Evolutionary conservation across 208 protist species (phyloP).

Genomic region (Endotrypanum monterogeii): DNA sequence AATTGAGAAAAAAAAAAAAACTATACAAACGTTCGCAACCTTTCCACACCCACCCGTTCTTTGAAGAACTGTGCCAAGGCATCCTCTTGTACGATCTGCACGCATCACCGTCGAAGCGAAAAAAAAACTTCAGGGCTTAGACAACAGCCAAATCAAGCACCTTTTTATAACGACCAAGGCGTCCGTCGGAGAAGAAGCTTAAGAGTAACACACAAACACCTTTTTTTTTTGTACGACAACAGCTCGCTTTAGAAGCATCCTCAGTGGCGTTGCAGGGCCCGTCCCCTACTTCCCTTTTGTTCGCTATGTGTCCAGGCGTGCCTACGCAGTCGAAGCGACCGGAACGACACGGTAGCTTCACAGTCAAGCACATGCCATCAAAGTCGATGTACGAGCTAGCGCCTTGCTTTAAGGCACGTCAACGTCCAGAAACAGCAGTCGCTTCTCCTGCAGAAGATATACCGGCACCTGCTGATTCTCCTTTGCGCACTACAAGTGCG

Average conservation of each 20-base stretch:
- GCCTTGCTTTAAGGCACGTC: background rate
- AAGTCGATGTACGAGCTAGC: background rate
- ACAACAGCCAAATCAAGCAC: constrained; percentile 15
- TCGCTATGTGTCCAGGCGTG: background rate
- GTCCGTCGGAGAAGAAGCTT: background rate
- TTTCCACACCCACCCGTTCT: no score
- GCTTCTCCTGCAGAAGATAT: background rate
- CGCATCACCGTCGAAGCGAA: background rate
- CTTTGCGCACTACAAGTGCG: constrained; percentile 4
- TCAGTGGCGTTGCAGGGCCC: background rate
- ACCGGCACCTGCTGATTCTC: constrained; percentile 10
- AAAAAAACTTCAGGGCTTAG: constrained; percentile 3
- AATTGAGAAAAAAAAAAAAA: no score
- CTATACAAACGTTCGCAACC: no score
- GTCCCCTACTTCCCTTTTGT: constrained; percentile 1
- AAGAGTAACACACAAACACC: background rate
- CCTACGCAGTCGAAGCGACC: background rate
- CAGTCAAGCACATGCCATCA: background rate
- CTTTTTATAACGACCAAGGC: constrained; percentile 16
- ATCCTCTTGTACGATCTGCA: no score
- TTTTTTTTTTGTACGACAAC: no score
- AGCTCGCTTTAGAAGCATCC: background rate
- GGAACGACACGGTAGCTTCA: background rate
- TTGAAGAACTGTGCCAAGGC: no score
- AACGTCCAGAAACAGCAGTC: background rate